These are phyloP conservation scores for Salix caprea DNA, from an alignment of 345 rosid species.

Conservation along the genomic window DNA sequence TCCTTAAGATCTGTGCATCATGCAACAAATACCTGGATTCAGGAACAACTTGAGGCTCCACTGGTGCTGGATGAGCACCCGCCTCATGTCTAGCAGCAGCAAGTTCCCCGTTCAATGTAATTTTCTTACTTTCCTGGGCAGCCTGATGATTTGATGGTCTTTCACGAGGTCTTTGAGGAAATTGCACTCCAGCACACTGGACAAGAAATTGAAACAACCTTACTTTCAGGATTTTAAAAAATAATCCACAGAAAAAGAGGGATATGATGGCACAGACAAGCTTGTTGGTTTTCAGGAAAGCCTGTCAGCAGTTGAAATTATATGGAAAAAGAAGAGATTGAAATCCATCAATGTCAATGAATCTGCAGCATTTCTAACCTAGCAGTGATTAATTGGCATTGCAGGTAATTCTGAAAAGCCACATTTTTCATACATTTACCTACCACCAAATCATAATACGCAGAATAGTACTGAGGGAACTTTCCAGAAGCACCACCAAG, in stretches of 20 bases:
- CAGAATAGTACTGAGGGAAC: slow-evolving; percentile 78
- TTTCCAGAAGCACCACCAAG: slow-evolving; percentile 88
- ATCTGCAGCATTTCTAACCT: background rate
- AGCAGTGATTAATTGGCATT: background rate
- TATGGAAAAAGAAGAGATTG: background rate
- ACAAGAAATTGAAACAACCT: slow-evolving; percentile 13
- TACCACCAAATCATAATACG: slow-evolving; percentile 91
- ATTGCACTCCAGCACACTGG: slow-evolving; percentile 85
- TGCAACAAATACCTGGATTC: slow-evolving; percentile 63
- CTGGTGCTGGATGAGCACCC: slow-evolving; percentile 35
- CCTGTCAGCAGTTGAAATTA: background rate
- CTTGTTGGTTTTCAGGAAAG: background rate
- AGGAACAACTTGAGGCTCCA: slow-evolving; percentile 46
- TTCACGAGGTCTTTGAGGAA: slow-evolving; percentile 53
- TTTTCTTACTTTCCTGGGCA: slow-evolving; percentile 36
- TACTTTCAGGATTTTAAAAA: background rate
- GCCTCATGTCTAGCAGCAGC: slow-evolving; percentile 47
- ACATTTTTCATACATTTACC: slow-evolving; percentile 31
- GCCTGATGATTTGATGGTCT: slow-evolving; percentile 27
- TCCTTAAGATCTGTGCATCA: background rate
- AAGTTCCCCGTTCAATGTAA: slow-evolving; percentile 55
- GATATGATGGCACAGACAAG: background rate
- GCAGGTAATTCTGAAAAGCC: background rate
- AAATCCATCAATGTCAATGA: background rate
- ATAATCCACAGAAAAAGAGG: background rate